Conservation (phyloP, 1,284 basidiomycete species). For the Apiotrichum porosum region DNA sequence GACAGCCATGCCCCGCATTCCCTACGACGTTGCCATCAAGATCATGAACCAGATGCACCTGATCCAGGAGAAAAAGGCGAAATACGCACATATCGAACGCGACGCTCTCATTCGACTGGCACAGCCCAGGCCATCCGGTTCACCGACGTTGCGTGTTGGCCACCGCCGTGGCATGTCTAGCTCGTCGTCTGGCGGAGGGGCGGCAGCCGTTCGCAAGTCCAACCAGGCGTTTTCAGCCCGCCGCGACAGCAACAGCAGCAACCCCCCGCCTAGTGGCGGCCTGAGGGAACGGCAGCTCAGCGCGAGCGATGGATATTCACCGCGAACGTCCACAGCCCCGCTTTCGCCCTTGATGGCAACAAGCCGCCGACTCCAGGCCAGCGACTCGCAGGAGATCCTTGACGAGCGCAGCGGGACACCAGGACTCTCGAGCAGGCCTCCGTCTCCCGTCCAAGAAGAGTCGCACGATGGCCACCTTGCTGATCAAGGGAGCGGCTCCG, state of each 20-base stretch:
- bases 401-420: slow-evolving; percentile 7
- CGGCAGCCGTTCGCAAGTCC: background rate
- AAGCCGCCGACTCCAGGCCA: slow-evolving; percentile 1
- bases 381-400: slow-evolving; percentile 11
- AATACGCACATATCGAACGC: slow-evolving; percentile 54
- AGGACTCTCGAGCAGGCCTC: slow-evolving; percentile 14
- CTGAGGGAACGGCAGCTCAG: slow-evolving; percentile 1
- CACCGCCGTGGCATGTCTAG: slow-evolving; percentile 32
- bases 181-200: slow-evolving; percentile 24
- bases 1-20: background rate
- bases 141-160: slow-evolving; percentile 32
- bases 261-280: background rate
- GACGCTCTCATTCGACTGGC: slow-evolving; percentile 52
- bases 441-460: slow-evolving; percentile 40
- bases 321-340: background rate
- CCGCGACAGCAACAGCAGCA: background rate
- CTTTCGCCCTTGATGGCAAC: slow-evolving; percentile 8
- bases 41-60: slow-evolving; percentile 53
- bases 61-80: slow-evolving; percentile 52
- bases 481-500: slow-evolving; percentile 4
- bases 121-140: slow-evolving; percentile 38
- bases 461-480: background rate
- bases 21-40: slow-evolving; percentile 48
- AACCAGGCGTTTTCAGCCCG: background rate
- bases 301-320: background rate